Evolutionary conservation across 78 protist species (phyloP).

Genomic region (Cavenderia fasciculata): DNA sequence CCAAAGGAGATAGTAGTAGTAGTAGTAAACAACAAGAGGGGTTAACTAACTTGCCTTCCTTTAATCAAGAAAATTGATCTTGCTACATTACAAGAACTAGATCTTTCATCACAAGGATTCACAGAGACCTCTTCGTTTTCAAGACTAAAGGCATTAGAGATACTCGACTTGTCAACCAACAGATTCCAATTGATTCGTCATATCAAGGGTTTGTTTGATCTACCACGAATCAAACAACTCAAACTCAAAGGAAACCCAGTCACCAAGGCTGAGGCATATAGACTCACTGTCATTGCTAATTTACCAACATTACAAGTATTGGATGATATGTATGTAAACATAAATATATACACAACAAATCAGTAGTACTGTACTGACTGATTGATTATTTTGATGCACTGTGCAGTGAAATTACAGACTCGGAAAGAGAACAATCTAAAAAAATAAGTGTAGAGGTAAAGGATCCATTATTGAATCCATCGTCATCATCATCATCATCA

Average conservation of each 20-base stretch:
- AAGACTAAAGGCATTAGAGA: conserved; percentile 40
- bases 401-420: conserved; percentile 4
- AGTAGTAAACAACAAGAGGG: background rate
- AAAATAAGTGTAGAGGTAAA: background rate
- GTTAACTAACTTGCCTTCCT: background rate
- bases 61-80: conserved; percentile 39
- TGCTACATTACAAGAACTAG: conserved; percentile 9
- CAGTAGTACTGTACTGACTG: background rate
- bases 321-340: conserved; percentile 10
- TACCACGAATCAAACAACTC: conserved; percentile 25
- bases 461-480: conserved; percentile 55
- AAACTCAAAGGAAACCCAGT: conserved; percentile 60
- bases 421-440: conserved; percentile 45
- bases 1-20: background rate
- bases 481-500: no score
- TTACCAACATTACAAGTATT: conserved; percentile 48
- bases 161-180: conserved; percentile 26
- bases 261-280: conserved; percentile 12
- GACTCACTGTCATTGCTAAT: conserved; percentile 16
- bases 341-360: background rate
- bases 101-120: conserved; percentile 12
- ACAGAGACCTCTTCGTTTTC: conserved; percentile 45
- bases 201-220: conserved; percentile 64
- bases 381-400: background rate
- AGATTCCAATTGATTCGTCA: conserved; percentile 55